Percentiles rank a stretch among this genome's conserved stretches.
Evolutionary conservation across 371 early-diverging fungal genomes (phyloP).

Genomic region (Mortierella sp.): DNA sequence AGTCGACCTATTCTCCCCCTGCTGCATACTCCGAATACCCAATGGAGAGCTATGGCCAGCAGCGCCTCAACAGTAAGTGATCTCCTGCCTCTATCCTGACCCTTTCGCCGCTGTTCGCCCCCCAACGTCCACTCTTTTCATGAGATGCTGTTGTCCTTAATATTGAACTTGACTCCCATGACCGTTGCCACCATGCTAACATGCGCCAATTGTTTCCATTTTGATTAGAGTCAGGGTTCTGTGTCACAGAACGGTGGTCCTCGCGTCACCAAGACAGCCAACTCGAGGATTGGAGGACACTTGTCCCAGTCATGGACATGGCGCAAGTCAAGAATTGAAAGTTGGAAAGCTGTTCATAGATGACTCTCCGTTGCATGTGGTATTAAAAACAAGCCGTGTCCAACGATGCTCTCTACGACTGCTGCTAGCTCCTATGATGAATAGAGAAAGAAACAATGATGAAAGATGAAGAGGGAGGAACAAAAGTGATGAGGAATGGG

Average conservation of each 20-base stretch:
- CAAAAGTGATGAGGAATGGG: too few relatives aligned
- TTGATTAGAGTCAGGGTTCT: conserved; percentile 9
- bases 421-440: too few relatives aligned
- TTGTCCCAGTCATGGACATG: conserved; percentile 7
- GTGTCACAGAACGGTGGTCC: conserved; percentile 6
- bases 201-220: neutral
- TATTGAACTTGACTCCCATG: too few relatives aligned
- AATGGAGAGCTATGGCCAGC: conserved; percentile 16
- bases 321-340: conserved; percentile 7
- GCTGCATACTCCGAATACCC: conserved; percentile 7
- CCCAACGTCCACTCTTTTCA: too few relatives aligned
- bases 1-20: conserved; percentile 21
- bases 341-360: neutral
- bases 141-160: too few relatives aligned
- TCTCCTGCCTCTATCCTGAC: neutral
- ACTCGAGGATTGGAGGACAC: conserved; percentile 14
- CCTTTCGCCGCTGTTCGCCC: too few relatives aligned
- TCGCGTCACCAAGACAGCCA: neutral
- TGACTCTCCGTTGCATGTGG: neutral
- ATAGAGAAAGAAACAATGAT: neutral
- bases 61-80: conserved; percentile 22
- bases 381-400: too few relatives aligned
- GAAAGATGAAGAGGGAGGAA: neutral
- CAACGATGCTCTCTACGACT: too few relatives aligned
- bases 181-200: too few relatives aligned